Conservation (phyloP, 805 yeast genomes). For the Metschnikowia dekortorum region DNA sequence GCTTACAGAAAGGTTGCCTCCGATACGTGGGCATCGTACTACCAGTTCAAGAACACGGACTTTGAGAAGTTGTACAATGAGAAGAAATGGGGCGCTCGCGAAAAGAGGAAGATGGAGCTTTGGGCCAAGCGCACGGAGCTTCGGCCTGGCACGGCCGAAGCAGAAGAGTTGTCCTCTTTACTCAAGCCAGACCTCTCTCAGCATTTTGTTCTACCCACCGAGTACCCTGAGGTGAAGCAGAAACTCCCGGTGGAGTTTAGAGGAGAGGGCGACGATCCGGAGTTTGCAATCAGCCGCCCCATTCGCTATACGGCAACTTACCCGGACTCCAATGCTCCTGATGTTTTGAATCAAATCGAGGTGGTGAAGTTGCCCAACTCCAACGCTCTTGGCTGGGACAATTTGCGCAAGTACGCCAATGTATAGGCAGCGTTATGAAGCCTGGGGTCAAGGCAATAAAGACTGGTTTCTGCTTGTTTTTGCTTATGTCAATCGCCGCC, state of each 20-base stretch:
- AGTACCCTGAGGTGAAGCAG: constrained; percentile 28
- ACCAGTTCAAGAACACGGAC: constrained; percentile 34
- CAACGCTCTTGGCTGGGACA: constrained; percentile 42
- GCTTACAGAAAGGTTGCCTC: constrained; percentile 36
- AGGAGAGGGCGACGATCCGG: constrained; percentile 15
- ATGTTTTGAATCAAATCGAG: constrained; percentile 33
- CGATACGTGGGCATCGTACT: constrained; percentile 39
- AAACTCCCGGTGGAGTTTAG: constrained; percentile 34
- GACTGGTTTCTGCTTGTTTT: too few relatives aligned
- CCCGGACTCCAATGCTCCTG: constrained; percentile 30
- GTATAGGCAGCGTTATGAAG: background rate
- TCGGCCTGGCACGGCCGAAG: constrained; percentile 2
- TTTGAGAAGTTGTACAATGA: constrained; percentile 31
- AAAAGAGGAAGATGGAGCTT: constrained; percentile 15
- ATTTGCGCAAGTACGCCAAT: constrained; percentile 29
- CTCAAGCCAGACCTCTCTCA: constrained; percentile 14
- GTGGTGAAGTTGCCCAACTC: constrained; percentile 41
- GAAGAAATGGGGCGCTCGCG: constrained; percentile 5
- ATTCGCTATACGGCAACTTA: constrained; percentile 29
- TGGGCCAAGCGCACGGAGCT: constrained; percentile 7
- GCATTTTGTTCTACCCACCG: constrained; percentile 33
- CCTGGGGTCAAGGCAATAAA: too few relatives aligned
- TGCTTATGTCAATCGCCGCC: too few relatives aligned
- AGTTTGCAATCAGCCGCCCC: constrained; percentile 28
- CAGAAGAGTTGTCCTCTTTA: constrained; percentile 11